Evolutionary conservation across 2,329 filamentous ascomycete genomes (phyloP).

Genomic region (Metarhizium brunneum): DNA sequence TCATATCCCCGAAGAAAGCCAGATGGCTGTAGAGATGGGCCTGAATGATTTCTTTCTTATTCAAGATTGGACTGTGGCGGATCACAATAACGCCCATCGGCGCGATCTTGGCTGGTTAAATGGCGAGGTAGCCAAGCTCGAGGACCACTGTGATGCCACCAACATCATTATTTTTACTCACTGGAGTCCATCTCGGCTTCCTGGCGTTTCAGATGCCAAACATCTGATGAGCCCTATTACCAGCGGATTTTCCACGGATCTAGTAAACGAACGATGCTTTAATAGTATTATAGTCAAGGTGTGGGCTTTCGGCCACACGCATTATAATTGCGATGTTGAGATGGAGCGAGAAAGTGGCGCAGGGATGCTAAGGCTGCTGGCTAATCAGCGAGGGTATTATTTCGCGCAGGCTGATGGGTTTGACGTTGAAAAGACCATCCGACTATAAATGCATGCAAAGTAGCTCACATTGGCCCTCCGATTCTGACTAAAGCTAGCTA

Average conservation of each 20-base stretch:
- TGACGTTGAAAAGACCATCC: slow-evolving; percentile 12
- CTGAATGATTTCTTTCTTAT: slow-evolving; percentile 44
- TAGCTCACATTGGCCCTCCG: too few relatives aligned
- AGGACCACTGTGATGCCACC: slow-evolving; percentile 7
- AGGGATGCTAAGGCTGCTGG: slow-evolving; percentile 21
- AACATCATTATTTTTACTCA: slow-evolving; percentile 32
- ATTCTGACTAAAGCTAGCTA: too few relatives aligned
- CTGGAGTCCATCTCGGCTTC: slow-evolving; percentile 28
- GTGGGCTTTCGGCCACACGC: slow-evolving; percentile 42
- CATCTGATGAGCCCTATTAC: slow-evolving; percentile 20
- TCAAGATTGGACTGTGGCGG: slow-evolving; percentile 26
- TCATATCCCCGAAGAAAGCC: slow-evolving; percentile 26
- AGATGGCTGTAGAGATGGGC: slow-evolving; percentile 27
- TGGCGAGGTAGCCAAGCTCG: slow-evolving; percentile 18
- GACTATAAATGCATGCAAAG: background rate
- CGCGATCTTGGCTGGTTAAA: slow-evolving; percentile 36
- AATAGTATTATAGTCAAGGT: slow-evolving; percentile 22
- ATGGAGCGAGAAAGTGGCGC: slow-evolving; percentile 12
- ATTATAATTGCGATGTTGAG: slow-evolving; percentile 33
- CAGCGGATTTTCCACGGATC: slow-evolving; percentile 30
- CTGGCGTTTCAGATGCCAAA: slow-evolving; percentile 22
- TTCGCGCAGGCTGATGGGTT: slow-evolving; percentile 27
- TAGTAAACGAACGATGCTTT: slow-evolving; percentile 27
- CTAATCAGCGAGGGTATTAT: slow-evolving; percentile 32
- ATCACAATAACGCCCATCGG: slow-evolving; percentile 27